Evolutionary conservation across 2,329 filamentous ascomycete genomes (phyloP).

Genomic region (Microcera coccophila): DNA sequence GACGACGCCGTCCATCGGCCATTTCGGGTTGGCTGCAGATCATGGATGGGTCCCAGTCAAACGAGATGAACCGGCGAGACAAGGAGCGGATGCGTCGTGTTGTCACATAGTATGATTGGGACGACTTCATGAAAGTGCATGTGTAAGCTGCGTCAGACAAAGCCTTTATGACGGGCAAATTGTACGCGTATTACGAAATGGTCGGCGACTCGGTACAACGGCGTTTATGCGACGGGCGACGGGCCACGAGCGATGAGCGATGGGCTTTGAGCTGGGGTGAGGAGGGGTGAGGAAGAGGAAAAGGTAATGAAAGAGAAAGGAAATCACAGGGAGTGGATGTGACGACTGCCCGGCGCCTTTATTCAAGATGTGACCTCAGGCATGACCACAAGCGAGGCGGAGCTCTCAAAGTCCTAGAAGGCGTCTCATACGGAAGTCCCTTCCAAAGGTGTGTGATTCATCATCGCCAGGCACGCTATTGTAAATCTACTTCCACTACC

Average conservation of each 20-base stretch:
- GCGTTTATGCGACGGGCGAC: neutral
- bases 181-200: neutral
- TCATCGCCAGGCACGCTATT: no score
- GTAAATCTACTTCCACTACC: no score
- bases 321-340: neutral
- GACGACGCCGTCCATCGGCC: slow-evolving; percentile 14
- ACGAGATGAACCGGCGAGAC: slow-evolving; percentile 19
- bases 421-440: no score
- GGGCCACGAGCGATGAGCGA: neutral
- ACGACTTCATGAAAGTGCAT: neutral
- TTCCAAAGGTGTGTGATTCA: no score
- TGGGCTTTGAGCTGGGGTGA: no score
- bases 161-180: no score
- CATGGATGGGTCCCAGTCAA: slow-evolving; percentile 11
- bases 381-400: neutral
- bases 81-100: slow-evolving; percentile 7
- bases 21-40: slow-evolving; percentile 25
- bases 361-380: neutral
- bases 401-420: neutral
- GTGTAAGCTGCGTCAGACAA: neutral
- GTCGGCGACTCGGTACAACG: neutral
- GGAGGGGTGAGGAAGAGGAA: neutral
- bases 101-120: slow-evolving; percentile 13
- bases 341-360: neutral
- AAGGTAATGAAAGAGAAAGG: neutral